Percentiles rank a stretch among this genome's conserved stretches.
These are phyloP conservation scores for Marasmius fiardii DNA, from an alignment of 1,284 basidiomycete genomes.

Conservation along the genomic window DNA sequence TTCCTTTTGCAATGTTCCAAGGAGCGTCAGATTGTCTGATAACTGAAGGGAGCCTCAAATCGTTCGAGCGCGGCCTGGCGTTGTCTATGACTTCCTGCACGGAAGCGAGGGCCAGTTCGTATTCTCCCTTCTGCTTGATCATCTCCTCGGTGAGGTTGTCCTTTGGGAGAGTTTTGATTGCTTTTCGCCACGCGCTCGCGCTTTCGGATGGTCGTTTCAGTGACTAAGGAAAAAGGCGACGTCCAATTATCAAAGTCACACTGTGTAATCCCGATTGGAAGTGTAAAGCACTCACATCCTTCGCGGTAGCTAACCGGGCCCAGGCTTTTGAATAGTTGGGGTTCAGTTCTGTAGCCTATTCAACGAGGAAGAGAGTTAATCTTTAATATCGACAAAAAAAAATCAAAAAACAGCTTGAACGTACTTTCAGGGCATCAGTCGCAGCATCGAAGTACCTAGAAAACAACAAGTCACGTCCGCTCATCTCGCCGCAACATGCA, in stretches of 20 bases:
- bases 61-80: too few species aligned
- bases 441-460: background rate
- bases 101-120: conserved; percentile 24
- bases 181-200: conserved; percentile 21
- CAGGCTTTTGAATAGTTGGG: conserved; percentile 16
- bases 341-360: conserved; percentile 13
- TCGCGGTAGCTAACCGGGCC: conserved; percentile 13
- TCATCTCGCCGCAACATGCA: too few species aligned
- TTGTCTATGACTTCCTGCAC: conserved; percentile 21
- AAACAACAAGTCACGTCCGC: background rate
- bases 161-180: conserved; percentile 24
- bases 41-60: too few species aligned
- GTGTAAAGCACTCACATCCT: conserved; percentile 10
- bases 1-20: background rate
- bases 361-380: background rate
- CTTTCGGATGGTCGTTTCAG: background rate
- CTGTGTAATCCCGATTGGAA: background rate
- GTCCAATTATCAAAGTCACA: too few species aligned
- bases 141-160: conserved; percentile 21
- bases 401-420: conserved; percentile 6
- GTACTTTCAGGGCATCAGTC: conserved; percentile 6
- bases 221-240: background rate
- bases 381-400: too few species aligned
- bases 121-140: conserved; percentile 26
- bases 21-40: background rate